A percentile compares a stretch with the other conserved stretches of the same genome.
Conservation (phyloP, 1,284 basidiomycete species). For the Trametes hirsuta region DNA sequence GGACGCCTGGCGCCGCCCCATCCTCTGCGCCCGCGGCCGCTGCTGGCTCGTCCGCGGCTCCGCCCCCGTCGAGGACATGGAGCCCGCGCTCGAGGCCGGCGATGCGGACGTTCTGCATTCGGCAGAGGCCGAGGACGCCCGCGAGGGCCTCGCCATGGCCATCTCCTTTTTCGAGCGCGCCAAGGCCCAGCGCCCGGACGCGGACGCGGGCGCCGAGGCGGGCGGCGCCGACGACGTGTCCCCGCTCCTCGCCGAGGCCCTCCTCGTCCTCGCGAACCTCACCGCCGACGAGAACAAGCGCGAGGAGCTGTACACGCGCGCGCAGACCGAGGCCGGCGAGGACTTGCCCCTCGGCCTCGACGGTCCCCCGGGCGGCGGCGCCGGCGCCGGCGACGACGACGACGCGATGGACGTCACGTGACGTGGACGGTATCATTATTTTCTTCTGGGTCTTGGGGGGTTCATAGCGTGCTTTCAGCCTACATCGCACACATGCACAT, state of each 20-base stretch:
- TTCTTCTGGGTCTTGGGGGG: neutral
- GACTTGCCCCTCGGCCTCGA: constrained; percentile 32
- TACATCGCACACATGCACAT: no score
- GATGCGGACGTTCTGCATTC: constrained; percentile 41
- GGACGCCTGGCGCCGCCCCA: constrained; percentile 48
- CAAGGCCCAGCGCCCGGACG: constrained; percentile 35
- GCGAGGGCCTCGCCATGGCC: constrained; percentile 50
- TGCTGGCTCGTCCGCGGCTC: constrained; percentile 58
- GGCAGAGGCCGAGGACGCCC: constrained; percentile 54
- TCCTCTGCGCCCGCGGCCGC: constrained; percentile 51
- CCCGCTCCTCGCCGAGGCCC: constrained; percentile 51
- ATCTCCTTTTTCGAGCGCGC: constrained; percentile 58
- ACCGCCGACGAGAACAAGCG: constrained; percentile 49
- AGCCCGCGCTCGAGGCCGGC: constrained; percentile 48
- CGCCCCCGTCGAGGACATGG: constrained; percentile 55
- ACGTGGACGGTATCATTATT: neutral
- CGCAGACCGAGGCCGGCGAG: constrained; percentile 50
- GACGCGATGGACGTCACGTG: constrained; percentile 21
- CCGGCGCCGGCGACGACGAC: neutral
- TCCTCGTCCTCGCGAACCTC: constrained; percentile 60
- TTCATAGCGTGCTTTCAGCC: neutral
- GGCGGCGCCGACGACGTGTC: constrained; percentile 21
- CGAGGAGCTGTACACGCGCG: constrained; percentile 53
- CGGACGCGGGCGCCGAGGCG: constrained; percentile 11
- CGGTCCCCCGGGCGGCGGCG: neutral